Conservation (phyloP, 2,329 filamentous ascomycete genomes). For the Metarhizium robertsii region DNA sequence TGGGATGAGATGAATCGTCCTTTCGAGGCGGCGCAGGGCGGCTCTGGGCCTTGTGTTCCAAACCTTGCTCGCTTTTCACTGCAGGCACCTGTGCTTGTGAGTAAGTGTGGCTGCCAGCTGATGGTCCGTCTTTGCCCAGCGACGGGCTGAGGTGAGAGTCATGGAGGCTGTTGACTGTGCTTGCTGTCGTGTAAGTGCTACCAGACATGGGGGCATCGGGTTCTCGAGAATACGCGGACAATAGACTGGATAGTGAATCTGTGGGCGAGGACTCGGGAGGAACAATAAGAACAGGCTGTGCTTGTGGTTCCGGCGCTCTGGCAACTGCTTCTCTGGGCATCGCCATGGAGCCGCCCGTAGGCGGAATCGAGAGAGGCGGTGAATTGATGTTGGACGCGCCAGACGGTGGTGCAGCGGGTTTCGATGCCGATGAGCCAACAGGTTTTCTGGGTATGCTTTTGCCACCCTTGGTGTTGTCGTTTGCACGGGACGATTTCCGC, state of each 20-base stretch:
- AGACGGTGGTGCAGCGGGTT: neutral
- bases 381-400: slow-evolving; percentile 1
- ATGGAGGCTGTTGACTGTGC: neutral
- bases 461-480: slow-evolving; percentile 9
- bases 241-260: slow-evolving; percentile 43
- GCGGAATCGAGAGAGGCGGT: slow-evolving; percentile 9
- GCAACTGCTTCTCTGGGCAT: slow-evolving; percentile 28
- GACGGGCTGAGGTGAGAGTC: slow-evolving; percentile 1
- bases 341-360: slow-evolving; percentile 15
- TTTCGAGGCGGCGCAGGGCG: slow-evolving; percentile 17
- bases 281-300: slow-evolving; percentile 6
- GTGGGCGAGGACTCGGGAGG: slow-evolving; percentile 28
- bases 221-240: slow-evolving; percentile 45
- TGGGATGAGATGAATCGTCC: slow-evolving; percentile 11
- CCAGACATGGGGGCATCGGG: slow-evolving; percentile 25
- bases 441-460: slow-evolving; percentile 12
- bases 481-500: slow-evolving; percentile 14
- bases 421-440: slow-evolving; percentile 7
- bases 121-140: neutral
- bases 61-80: slow-evolving; percentile 1
- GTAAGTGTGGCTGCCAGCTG: neutral
- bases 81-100: neutral
- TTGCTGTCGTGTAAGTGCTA: slow-evolving; percentile 6
- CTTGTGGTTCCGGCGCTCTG: slow-evolving; percentile 1
- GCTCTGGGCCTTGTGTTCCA: neutral